Base-by-base conservation (phyloP, 176 grass and related monocot genomes). In the Eremochloa ophiuroides region DNA sequence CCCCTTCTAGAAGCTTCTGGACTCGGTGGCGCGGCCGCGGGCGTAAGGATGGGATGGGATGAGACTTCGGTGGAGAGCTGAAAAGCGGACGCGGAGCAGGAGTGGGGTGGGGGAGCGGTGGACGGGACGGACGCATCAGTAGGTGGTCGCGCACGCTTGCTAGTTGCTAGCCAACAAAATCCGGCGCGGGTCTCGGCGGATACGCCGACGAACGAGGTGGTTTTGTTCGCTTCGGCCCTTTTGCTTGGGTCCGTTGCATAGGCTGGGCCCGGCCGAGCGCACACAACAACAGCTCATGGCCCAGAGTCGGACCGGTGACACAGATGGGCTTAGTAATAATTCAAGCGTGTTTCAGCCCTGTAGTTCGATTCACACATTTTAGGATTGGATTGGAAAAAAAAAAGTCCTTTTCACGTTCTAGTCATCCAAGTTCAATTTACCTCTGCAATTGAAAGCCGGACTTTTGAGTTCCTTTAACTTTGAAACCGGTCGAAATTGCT, bases 91-190 rank as follows among this genome's bases (percentile, higher is more conserved):
- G 69, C 17, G 33, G 77, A 70, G 70, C 14, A 43, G 69, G 38
- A 42, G 87, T 46, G 8, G 43, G 15, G 44, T 10, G 5, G 48
- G 17, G 23, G 6, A 39, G 2, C 2, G 20, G 41, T 27, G 47
- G 75, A n/a, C 33, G 76, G 44, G 60, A 28, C 40, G 81, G 62
- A 84, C 26, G 82, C 82, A 75, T 80, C 53, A 10, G 82, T 73
- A 38, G 79, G 76, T 81, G 77, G 73, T 51, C 40, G 55, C 61
- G 29, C 70, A 40, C 35, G 44, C 44, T 3, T 6, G 20, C 50
- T 35, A 35, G 68, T 18, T 53, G 63, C 77, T 81, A 75, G 2
- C 69, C 47, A 88, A 71, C 66, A 83, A 76, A 73, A 65, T 10
- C 44, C 13, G 43, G 84, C 74, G 77, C 25, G 14, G 6, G 42